Conservation (phyloP, 441 rosid species). For the Brassica balearica region DNA sequence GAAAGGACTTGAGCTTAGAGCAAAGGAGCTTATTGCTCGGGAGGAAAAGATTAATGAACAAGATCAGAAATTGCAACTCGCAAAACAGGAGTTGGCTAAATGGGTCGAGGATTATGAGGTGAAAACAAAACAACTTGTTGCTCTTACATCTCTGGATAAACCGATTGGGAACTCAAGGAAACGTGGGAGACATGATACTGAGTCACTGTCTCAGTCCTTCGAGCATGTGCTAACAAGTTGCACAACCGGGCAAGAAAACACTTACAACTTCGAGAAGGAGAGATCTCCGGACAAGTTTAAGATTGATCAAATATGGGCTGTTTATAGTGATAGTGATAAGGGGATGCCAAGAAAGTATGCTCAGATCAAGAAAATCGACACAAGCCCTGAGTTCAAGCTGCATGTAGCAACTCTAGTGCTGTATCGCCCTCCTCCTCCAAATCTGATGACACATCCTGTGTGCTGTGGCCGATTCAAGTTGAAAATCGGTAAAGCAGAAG, state of each 20-base stretch:
- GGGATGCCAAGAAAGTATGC: conserved; percentile 51
- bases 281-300: conserved; percentile 47
- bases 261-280: conserved; percentile 40
- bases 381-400: conserved; percentile 41
- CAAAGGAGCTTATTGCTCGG: conserved; percentile 42
- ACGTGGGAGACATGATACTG: conserved; percentile 14
- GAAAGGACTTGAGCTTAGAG: conserved; percentile 38
- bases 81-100: conserved; percentile 18
- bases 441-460: conserved; percentile 18
- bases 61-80: conserved; percentile 29
- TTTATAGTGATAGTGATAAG: conserved; percentile 36
- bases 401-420: conserved; percentile 48
- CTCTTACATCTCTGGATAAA: conserved; percentile 8
- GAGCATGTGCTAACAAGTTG: conserved; percentile 27
- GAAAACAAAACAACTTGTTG: conserved; percentile 40
- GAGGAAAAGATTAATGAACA: conserved; percentile 40
- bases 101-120: conserved; percentile 36
- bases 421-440: conserved; percentile 25
- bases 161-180: conserved; percentile 10
- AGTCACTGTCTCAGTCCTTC: conserved; percentile 34
- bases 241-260: conserved; percentile 20
- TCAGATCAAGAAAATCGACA: conserved; percentile 48
- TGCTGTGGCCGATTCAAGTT: conserved; percentile 54
- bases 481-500: conserved; percentile 40
- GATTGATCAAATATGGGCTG: conserved; percentile 53